Evolutionary conservation across 768 basidiomycete species (phyloP), one percentile per base, ranked within the genome.

Genomic region (Sarcodon sp.): DNA sequence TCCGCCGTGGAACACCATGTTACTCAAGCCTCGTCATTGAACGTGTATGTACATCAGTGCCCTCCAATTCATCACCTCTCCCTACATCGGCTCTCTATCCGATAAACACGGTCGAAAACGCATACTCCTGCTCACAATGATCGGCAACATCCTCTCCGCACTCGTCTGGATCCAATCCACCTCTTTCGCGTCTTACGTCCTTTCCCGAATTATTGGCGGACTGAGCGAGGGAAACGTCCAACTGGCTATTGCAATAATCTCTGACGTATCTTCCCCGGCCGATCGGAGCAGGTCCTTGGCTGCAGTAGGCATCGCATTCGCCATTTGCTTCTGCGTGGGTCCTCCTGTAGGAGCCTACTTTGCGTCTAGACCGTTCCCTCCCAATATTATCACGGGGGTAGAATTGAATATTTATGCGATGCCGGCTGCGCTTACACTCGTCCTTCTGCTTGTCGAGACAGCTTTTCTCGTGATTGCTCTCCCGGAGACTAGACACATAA

Each of bases 201-300:
- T 93, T 21, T 91, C 92, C 7, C 78, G 94, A 11, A 71, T 97
- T 5, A 80, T 98, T 34, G 93, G 93, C 8, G 94, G 94, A 3
- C 69, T 97, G 7, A 90, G 87, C 57, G 94, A 99, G 68, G 94
- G 94, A 41, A 99, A 99, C 59, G 94, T 98, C 9, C 94, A 99
- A 61, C 70, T 99, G 41, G 86, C 88, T 43, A 92, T 92, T 57
- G 92, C 96, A 4, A 92, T 93, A 56, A 77, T 99, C 33, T 89
- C 91, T 18, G 94, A 98, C 61, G 78, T 97, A 37, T 87, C 90
- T 0, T 75, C 83, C 0, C 74, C 86, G 3, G 74, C 76, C 15
- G 85, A 82, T 43, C 82, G 94, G 16, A 85, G 89, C 3, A 84
- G 77, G 60, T 82, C 87, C 4, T 78, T 99, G 13, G 87, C 96